Conservation (phyloP, 2,329 filamentous ascomycete species). For the Neopestalotiopsis clavispora region DNA sequence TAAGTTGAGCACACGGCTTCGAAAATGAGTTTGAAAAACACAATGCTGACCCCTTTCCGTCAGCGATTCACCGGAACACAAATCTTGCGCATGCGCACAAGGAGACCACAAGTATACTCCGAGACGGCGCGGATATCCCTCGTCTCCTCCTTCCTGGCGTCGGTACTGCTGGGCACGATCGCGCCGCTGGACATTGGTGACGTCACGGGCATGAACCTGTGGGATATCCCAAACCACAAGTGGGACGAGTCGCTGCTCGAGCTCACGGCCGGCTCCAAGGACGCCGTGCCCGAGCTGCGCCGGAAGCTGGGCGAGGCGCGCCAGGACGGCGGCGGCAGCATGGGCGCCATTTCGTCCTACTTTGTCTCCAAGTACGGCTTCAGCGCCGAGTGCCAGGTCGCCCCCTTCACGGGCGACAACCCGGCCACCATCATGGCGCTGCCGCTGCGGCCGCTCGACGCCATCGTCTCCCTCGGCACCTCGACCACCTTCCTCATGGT, state of each 20-base stretch:
- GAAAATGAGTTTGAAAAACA: too few relatives aligned
- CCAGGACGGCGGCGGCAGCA: constrained; percentile 77
- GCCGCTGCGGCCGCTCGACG: constrained; percentile 84
- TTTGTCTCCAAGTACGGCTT: constrained; percentile 83
- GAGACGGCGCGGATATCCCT: constrained; percentile 86
- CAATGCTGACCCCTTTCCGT: not conserved
- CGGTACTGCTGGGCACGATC: constrained; percentile 81
- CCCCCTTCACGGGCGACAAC: constrained; percentile 94
- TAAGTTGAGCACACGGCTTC: constrained; percentile 48
- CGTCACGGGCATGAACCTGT: constrained; percentile 95
- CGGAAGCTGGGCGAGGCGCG: constrained; percentile 81
- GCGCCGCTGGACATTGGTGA: constrained; percentile 94
- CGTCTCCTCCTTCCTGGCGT: constrained; percentile 94
- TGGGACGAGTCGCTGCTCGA: constrained; percentile 80
- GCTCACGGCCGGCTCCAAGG: constrained; percentile 69
- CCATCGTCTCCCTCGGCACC: constrained; percentile 93
- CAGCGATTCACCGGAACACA: constrained; percentile 97
- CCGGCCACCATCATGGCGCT: constrained; percentile 92
- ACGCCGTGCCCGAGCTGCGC: constrained; percentile 68
- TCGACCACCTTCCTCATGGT: constrained; percentile 98
- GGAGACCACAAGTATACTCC: constrained; percentile 80
- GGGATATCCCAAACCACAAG: constrained; percentile 77
- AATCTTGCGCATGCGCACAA: constrained; percentile 84
- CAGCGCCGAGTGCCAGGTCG: constrained; percentile 72
- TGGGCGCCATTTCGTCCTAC: constrained; percentile 79